Percentiles rank a stretch among this genome's conserved stretches.
phyloP scores from a whole-genome alignment of 2,329 filamentous ascomycete genomes.

The Aspergillus ochraceoroseus region DNA sequence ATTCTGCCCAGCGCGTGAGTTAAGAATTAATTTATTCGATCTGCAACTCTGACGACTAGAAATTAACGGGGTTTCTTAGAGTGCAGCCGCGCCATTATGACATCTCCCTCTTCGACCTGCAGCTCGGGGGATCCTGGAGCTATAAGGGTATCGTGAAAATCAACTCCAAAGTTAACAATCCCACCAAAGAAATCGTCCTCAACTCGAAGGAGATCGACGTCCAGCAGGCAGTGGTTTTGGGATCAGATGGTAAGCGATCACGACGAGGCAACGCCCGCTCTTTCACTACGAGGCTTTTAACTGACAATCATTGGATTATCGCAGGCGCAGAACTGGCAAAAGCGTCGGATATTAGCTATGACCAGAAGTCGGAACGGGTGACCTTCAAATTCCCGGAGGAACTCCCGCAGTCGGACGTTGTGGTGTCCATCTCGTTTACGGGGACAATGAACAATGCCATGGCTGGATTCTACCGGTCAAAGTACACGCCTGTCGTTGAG shows the following conservation, averaged over 20 bases:
- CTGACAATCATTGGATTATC: conserved; percentile 3
- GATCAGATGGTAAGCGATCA: conserved; percentile 32
- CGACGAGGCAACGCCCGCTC: not conserved
- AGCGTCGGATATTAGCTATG: conserved; percentile 67
- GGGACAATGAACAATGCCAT: conserved; percentile 84
- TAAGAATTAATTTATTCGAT: conserved; percentile 6
- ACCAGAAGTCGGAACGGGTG: conserved; percentile 76
- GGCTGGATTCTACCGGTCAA: conserved; percentile 89
- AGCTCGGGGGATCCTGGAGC: conserved; percentile 65
- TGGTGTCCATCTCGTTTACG: conserved; percentile 68
- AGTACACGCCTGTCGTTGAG: conserved; percentile 76
- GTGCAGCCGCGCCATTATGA: conserved; percentile 83
- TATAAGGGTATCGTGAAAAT: conserved; percentile 86
- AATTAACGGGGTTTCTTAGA: conserved; percentile 36
- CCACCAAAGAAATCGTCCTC: conserved; percentile 71
- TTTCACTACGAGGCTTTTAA: not conserved
- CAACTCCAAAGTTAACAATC: conserved; percentile 64
- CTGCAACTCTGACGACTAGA: conserved; percentile 5
- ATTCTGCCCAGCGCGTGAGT: conserved; percentile 45
- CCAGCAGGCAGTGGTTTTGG: conserved; percentile 49
- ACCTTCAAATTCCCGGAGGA: conserved; percentile 71
- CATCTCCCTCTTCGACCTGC: conserved; percentile 73
- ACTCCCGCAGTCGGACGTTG: conserved; percentile 62
- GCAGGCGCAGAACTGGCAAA: conserved; percentile 36
- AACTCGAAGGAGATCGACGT: conserved; percentile 84